These are phyloP conservation scores for Asterophora parasitica DNA, from an alignment of 768 basidiomycete genomes.

Conservation along the genomic window DNA sequence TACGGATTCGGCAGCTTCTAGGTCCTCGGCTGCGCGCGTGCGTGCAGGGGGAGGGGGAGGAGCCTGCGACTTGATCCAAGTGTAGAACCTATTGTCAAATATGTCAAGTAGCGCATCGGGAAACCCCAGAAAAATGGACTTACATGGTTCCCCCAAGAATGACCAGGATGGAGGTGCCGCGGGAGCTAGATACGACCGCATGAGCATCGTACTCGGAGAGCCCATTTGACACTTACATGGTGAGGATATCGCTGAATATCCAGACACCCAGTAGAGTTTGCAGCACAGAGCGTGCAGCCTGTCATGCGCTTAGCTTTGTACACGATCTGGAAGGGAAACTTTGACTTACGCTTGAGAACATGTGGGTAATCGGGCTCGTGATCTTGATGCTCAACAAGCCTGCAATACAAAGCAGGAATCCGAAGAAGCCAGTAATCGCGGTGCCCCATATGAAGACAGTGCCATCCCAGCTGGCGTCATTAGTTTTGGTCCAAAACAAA, in stretches of 20 bases:
- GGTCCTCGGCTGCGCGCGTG: conserved; percentile 28
- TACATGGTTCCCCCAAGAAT: conserved; percentile 69
- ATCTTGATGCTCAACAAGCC: conserved; percentile 78
- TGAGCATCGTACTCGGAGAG: neutral
- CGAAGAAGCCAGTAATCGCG: conserved; percentile 68
- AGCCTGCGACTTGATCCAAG: conserved; percentile 37
- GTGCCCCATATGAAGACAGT: conserved; percentile 59
- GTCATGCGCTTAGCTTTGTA: conserved; percentile 12
- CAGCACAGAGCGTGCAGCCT: conserved; percentile 80
- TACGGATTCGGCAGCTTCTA: conserved; percentile 29
- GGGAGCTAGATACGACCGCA: conserved; percentile 40
- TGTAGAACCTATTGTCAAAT: conserved; percentile 41
- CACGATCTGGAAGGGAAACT: conserved; percentile 2
- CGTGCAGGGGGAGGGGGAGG: conserved; percentile 21
- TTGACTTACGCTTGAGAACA: conserved; percentile 70
- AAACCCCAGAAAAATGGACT: conserved; percentile 16
- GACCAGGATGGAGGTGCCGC: conserved; percentile 57
- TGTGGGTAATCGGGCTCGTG: conserved; percentile 80
- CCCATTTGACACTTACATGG: conserved; percentile 44
- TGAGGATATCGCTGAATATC: conserved; percentile 72
- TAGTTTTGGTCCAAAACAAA: conserved; percentile 34
- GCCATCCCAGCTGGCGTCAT: conserved; percentile 39
- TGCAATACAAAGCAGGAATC: conserved; percentile 76
- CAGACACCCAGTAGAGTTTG: conserved; percentile 78
- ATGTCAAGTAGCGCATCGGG: neutral